Base-by-base conservation (phyloP, 345 rosid species). In the Camelina laxa region DNA sequence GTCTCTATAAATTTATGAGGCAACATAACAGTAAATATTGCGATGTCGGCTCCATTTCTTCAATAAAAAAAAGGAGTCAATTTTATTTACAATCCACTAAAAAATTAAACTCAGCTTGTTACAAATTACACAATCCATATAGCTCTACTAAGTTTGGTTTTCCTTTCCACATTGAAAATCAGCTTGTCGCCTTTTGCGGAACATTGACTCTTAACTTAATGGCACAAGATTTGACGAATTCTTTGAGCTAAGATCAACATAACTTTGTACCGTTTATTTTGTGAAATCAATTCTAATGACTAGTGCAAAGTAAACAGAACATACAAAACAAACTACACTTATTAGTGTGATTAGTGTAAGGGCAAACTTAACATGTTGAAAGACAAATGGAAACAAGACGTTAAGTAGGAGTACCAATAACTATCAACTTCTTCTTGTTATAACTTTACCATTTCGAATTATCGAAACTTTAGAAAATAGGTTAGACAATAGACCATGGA, bases 1-100 rank as follows among this genome's bases (percentile, higher is more conserved):
- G 62, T 67, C 74, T 67, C 14, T 50, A 11, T 30, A 36, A 50
- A 67, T 75, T 67, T 75, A 75, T 67, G 79, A 39, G 60, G 68
- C 73, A 75, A 60, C 62, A 59, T 24, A 67, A 67, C 69, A 50
- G 74, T 68, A 75, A 67, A 60, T 60, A 33, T 65, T 27, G 8
- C 7, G 60, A 67, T n/a, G 71, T 51, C 71, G 71, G 71, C 60
- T 36, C 7, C 6, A 6, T 51, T 36, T 24, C 20, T 35, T 36
- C 36, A 11, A 20, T 19, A 4, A 35, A 9, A 50, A 14, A 65
- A 49, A 4, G 2, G 50, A 47, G n/a, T 42, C 10, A 10, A 10
- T 9, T 17, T 48, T 45, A 49, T 49, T 65, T 42, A 63, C 58
- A 2, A 11, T 33, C 30, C 36, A 41, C 2, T 4, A 61, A 33